Evolutionary conservation across 2,329 filamentous ascomycete genomes (phyloP).

Genomic region (Cercospora sesami): DNA sequence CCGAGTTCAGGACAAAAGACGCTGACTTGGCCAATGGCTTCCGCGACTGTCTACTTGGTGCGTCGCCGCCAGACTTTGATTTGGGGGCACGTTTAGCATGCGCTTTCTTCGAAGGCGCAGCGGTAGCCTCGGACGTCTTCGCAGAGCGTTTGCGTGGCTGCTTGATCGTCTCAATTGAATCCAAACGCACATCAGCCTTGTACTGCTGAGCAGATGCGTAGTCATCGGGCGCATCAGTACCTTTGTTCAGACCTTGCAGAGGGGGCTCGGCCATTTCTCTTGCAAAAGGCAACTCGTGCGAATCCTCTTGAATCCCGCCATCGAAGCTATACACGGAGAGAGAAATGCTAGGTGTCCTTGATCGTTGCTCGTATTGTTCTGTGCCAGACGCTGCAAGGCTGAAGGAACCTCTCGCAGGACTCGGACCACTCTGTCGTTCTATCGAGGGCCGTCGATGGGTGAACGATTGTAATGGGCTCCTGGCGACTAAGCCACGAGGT

Average conservation of each 20-base stretch:
- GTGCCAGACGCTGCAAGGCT: neutral
- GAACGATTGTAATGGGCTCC: neutral
- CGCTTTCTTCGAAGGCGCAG: neutral
- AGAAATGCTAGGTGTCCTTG: slow-evolving; percentile 21
- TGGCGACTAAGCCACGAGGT: neutral
- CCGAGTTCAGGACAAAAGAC: slow-evolving; percentile 34
- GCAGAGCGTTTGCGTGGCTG: neutral
- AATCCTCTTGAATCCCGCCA: neutral
- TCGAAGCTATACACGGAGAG: slow-evolving; percentile 24
- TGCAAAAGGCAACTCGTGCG: neutral
- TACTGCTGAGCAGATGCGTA: neutral
- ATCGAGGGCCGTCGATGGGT: neutral
- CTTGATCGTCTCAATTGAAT: neutral
- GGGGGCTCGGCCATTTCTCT: neutral
- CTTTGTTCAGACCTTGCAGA: neutral
- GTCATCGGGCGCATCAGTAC: neutral
- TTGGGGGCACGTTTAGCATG: neutral
- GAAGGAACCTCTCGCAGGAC: neutral
- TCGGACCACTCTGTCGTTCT: neutral
- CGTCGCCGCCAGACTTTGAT: neutral
- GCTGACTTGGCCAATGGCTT: slow-evolving; percentile 32
- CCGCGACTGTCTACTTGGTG: slow-evolving; percentile 24
- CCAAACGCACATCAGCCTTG: neutral
- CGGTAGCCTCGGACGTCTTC: neutral
- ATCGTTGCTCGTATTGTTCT: neutral